A percentile compares a stretch with the other conserved stretches of the same genome.
phyloP scores from a whole-genome alignment of 345 rosid genomes.

The Balakata baccata region DNA sequence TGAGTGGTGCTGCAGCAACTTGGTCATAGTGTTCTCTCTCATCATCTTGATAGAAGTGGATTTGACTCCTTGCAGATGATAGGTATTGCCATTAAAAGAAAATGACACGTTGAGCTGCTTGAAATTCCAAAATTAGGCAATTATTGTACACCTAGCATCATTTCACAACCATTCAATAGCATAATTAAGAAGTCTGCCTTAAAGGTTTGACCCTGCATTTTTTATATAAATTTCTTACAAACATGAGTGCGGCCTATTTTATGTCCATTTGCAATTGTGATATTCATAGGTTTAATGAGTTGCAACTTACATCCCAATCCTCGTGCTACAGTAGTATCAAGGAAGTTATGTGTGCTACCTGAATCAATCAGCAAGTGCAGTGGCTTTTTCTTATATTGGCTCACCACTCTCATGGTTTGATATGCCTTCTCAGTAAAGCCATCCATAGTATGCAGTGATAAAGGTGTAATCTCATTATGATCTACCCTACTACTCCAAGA shows the following conservation, averaged over 20 bases:
- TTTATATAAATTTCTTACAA: background rate
- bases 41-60: no score
- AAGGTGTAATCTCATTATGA: no score
- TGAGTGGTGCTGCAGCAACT: no score
- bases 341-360: background rate
- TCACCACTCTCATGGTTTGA: background rate
- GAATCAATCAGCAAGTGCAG: background rate
- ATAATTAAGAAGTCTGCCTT: background rate
- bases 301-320: background rate
- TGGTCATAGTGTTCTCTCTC: no score
- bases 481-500: no score
- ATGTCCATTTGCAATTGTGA: background rate
- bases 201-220: background rate
- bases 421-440: background rate
- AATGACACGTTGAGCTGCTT: no score
- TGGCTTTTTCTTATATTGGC: background rate
- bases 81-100: no score
- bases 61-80: no score
- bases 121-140: no score
- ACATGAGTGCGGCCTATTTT: background rate
- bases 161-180: background rate
- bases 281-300: background rate
- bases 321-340: background rate
- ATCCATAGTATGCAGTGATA: background rate
- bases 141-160: no score